Evolutionary conservation across 129 eudicot species (phyloP).

Genomic region (Pittosporum tobira): DNA sequence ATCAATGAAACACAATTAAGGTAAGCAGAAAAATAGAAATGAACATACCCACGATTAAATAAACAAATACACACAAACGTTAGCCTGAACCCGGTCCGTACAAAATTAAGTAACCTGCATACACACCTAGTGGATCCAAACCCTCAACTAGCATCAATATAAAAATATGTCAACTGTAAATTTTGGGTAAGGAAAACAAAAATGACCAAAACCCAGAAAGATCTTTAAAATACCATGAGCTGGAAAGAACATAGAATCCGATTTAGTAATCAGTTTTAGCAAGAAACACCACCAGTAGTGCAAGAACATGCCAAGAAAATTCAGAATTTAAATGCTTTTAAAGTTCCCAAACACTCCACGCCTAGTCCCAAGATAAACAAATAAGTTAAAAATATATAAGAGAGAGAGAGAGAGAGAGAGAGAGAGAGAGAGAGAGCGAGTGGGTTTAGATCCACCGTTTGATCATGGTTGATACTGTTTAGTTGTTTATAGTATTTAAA

Average conservation of each 20-base stretch:
- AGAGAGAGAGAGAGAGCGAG: no score
- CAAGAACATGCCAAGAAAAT: conserved; percentile 9
- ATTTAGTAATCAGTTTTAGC: neutral
- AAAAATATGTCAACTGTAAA: neutral
- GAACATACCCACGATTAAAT: neutral
- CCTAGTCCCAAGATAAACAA: conserved; percentile 2
- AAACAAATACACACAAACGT: no score
- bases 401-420: no score
- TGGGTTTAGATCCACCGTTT: conserved; percentile 3
- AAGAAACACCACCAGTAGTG: neutral
- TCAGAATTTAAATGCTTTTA: neutral
- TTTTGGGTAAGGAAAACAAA: neutral
- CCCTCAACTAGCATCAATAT: conserved; percentile 3
- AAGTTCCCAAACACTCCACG: neutral
- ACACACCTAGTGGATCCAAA: conserved; percentile 11
- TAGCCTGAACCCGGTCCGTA: neutral
- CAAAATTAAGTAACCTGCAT: neutral
- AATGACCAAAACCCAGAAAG: neutral
- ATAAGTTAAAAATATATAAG: conserved; percentile 9
- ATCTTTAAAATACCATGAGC: neutral
- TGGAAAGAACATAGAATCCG: neutral
- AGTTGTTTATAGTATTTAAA: conserved; percentile 10
- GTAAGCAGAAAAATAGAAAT: neutral
- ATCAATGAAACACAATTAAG: neutral
- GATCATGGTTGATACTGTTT: neutral